Base-by-base conservation (phyloP, 257 asterid genomes). In the Marsdenia floribunda region DNA sequence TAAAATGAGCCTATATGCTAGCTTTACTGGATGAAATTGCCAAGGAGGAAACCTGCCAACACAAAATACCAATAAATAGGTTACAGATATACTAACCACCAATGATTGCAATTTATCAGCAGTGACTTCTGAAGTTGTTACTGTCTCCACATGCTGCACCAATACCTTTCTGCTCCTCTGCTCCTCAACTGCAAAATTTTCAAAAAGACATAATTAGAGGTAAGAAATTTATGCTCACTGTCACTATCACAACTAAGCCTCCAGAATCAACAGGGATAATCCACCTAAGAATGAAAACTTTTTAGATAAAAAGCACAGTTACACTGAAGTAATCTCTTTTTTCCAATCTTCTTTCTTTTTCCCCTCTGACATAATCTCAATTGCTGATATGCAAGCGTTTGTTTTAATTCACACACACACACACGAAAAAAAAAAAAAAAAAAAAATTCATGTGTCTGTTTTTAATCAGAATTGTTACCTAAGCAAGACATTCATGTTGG, bases 61-160 rank as follows among this genome's bases (percentile, higher is more conserved):
- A 38, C 35, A 52, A 57, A 73, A 46, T 76, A 59, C 71, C 26
- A 21, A 70, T 29, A 22, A 21, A 42, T 7, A 73, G 60, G 60
- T 44, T 74, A 71, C 65, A 47, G 74, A 47, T 24, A 64, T 42
- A 85, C 94, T 86, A 46, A 94, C 98, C 98, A 87, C 84, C 67
- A 87, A 83, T n/a, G 90, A 83, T 71, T 81, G 88, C 81, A 91
- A 80, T 74, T 87, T 89, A 76, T 90, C 90, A 64, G 77, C 77
- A 59, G 97, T 85, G 70, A 88, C 88, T 79, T 79, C 83, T 8
- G 96, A 80, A 86, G 85, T 89, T 65, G 84, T 76, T 50, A 89
- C 82, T 57, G 97, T 91, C 88, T 94, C 97, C 80, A 91, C 91
- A 68, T 85, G 97, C 15, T 72, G 94, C 67, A 94, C 96, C 79